These are phyloP conservation scores for Mimosa bimucronata DNA, from an alignment of 306 rosid species.

Conservation along the genomic window DNA sequence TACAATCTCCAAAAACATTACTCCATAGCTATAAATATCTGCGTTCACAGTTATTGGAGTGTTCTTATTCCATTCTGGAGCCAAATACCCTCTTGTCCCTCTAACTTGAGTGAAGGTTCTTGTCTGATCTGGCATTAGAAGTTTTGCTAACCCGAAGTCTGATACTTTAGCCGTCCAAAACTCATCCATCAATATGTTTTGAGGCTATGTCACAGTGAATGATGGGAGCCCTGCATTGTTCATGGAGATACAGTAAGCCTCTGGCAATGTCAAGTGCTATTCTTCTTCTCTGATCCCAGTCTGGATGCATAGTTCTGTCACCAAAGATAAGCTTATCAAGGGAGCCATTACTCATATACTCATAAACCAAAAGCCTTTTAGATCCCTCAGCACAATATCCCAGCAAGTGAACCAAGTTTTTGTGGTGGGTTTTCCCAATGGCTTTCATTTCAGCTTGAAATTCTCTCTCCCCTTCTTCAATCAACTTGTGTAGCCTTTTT, in stretches of 20 bases:
- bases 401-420: slow-evolving; percentile 45
- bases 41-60: slow-evolving; percentile 44
- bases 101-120: slow-evolving; percentile 42
- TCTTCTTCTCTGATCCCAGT: slow-evolving; percentile 47
- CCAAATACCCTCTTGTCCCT: slow-evolving; percentile 52
- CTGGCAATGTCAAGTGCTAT: slow-evolving; percentile 45
- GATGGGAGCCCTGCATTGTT: slow-evolving; percentile 44
- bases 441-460: slow-evolving; percentile 46
- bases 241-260: slow-evolving; percentile 50
- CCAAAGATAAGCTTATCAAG: slow-evolving; percentile 45
- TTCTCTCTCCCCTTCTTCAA: slow-evolving; percentile 51
- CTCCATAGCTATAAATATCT: slow-evolving; percentile 51
- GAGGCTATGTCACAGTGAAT: slow-evolving; percentile 52
- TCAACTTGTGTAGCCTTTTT: slow-evolving; percentile 44
- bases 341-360: slow-evolving; percentile 50
- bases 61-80: slow-evolving; percentile 49
- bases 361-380: slow-evolving; percentile 55
- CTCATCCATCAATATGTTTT: slow-evolving; percentile 53
- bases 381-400: slow-evolving; percentile 45
- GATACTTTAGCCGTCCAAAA: slow-evolving; percentile 46
- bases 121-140: slow-evolving; percentile 47
- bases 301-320: slow-evolving; percentile 12
- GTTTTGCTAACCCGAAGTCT: slow-evolving; percentile 47
- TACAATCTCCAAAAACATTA: slow-evolving; percentile 37
- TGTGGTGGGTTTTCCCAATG: slow-evolving; percentile 47